Evolutionary conservation across 192 early-diverging fungal species (phyloP).

Genomic region (Linnemannia exigua): DNA sequence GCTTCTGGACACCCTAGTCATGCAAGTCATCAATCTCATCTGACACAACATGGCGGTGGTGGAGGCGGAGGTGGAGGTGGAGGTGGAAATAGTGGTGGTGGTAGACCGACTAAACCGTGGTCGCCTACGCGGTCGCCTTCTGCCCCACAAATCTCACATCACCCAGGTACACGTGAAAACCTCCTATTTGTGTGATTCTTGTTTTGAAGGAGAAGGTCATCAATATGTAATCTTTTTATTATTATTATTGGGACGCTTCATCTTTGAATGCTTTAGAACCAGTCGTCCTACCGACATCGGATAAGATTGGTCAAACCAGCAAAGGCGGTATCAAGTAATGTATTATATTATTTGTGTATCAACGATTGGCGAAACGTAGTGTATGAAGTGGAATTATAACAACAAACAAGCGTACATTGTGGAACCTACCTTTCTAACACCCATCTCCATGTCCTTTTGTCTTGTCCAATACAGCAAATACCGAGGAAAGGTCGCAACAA

Average conservation of each 20-base stretch:
- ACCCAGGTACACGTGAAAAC: neutral
- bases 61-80: neutral
- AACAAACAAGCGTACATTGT: no score
- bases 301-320: constrained; percentile 46
- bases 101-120: constrained; percentile 7
- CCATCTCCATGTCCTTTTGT: neutral
- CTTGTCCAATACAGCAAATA: constrained; percentile 32
- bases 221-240: no score
- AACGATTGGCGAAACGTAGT: neutral
- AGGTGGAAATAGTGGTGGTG: neutral
- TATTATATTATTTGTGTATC: neutral
- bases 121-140: constrained; percentile 20
- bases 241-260: no score
- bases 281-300: constrained; percentile 32
- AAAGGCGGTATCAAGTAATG: constrained; percentile 55
- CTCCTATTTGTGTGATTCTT: no score
- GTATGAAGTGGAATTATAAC: no score
- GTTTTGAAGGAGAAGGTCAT: no score
- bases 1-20: constrained; percentile 10
- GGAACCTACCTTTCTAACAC: neutral
- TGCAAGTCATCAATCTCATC: constrained; percentile 8
- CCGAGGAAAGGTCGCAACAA: constrained; percentile 50
- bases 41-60: neutral
- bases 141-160: neutral
- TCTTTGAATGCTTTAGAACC: constrained; percentile 22